Base-by-base conservation (phyloP, 164 flowering plant species). In the Vitis cinerea region DNA sequence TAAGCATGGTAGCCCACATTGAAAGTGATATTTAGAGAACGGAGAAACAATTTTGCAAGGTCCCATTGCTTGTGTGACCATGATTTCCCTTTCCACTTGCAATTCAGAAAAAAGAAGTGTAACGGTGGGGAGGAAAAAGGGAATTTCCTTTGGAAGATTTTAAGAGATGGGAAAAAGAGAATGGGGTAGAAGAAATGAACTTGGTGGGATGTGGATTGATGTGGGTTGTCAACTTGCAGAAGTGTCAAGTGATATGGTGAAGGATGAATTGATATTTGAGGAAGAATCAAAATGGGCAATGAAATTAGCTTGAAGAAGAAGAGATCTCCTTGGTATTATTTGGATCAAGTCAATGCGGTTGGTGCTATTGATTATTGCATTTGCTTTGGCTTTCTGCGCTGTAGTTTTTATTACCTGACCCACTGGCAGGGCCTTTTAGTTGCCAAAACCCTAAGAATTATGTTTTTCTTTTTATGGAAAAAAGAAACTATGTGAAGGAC, bases 291-390 rank as follows among this genome's bases (percentile, higher is more conserved):
- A n/a, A 52, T 63, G 61, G 49, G 68, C 50, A 17, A 47, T 64
- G 10, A 17, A 57, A 51, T 50, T 60, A 23, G 61, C 71, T 66
- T 70, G 29, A 37, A 48, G 37, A 65, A 29, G 51, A 70, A 61
- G 73, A 54, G 47, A 70, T 53, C 15, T 4, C 50, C n/a, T 68
- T 49, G 0, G 8, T 15, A 10, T 29, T 50, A 23, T 56, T 50
- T 54, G 67, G 31, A 64, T 51, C 37, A 30, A 49, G 73, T 59
- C 62, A 61, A 65, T 64, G 55, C 64, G 65, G 69, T 69, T 60
- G 66, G 72, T 74, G 72, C 9, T 48, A 16, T 50, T 50, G 51
- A 61, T 72, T 30, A 66, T 11, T 61, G 47, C 54, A 17, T 53
- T 30, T 50, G 48, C 63, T 12, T 53, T 65, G 58, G 5, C 44